Conservation (phyloP, 2,329 filamentous ascomycete species). For the Trichoderma sp. region DNA sequence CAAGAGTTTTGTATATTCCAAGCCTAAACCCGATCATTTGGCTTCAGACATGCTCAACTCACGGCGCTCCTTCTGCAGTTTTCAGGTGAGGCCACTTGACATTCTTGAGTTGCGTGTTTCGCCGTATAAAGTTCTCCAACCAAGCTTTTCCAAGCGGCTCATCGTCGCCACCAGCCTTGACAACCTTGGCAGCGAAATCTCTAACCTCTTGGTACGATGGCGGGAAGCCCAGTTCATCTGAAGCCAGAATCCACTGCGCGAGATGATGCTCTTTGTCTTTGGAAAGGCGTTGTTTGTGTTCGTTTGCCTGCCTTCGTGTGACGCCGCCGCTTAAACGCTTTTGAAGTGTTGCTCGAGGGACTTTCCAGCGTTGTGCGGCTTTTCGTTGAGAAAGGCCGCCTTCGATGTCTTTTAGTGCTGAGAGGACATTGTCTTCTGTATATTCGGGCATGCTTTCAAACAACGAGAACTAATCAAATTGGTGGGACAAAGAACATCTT, state of each 20-base stretch:
- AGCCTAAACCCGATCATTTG: background rate
- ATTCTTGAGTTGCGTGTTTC: slow-evolving; percentile 17
- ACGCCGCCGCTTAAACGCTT: background rate
- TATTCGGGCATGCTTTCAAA: background rate
- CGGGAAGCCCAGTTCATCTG: background rate
- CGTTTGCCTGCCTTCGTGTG: background rate
- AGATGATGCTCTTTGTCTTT: slow-evolving; percentile 18
- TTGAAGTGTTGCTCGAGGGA: slow-evolving; percentile 2
- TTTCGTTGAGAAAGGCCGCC: background rate
- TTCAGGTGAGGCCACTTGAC: background rate
- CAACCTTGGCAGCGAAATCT: background rate
- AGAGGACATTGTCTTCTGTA: background rate
- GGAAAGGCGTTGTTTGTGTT: slow-evolving; percentile 13
- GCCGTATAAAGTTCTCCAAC: slow-evolving; percentile 14
- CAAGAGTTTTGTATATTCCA: background rate
- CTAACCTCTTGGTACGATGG: slow-evolving; percentile 16
- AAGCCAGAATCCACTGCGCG: slow-evolving; percentile 10
- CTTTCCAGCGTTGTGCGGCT: slow-evolving; percentile 6
- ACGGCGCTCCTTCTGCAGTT: background rate
- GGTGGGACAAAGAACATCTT: background rate
- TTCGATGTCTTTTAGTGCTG: background rate
- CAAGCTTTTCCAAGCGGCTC: slow-evolving; percentile 22
- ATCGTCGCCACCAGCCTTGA: slow-evolving; percentile 10
- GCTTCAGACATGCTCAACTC: background rate
- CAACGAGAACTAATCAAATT: background rate